Percentiles rank a stretch among this genome's conserved stretches.
These are phyloP conservation scores for Populus hybrid DNA, from an alignment of 441 rosid genomes.

Conservation along the genomic window DNA sequence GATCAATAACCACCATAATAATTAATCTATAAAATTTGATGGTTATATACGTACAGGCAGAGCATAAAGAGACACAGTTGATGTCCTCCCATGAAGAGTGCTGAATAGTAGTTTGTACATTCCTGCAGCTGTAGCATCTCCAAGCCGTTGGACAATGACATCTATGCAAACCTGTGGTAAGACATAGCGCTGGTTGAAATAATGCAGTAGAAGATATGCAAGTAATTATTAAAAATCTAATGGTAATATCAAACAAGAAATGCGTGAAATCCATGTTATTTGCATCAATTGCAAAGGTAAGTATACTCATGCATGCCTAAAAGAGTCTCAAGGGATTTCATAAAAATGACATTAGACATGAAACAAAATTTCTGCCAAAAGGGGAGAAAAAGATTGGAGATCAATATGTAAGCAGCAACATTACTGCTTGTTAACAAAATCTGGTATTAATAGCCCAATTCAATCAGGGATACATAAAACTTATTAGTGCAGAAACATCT, in stretches of 20 bases:
- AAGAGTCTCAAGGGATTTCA: not conserved
- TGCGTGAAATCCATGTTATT: not conserved
- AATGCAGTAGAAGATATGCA: not conserved
- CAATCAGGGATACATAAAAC: not conserved
- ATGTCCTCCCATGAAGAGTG: constrained; percentile 60
- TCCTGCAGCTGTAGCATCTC: constrained; percentile 97
- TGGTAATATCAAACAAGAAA: not conserved
- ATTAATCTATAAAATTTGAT: not conserved
- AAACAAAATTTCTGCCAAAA: not conserved
- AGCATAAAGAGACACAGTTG: constrained; percentile 70
- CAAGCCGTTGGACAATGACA: constrained; percentile 74
- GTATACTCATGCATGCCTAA: not conserved
- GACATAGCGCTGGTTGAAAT: not conserved
- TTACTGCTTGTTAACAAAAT: not conserved
- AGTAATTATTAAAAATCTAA: not conserved
- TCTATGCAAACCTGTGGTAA: constrained; percentile 78
- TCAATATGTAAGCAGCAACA: not conserved
- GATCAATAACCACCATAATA: not conserved
- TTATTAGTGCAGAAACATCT: not conserved
- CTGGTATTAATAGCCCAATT: not conserved
- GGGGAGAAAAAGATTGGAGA: not conserved
- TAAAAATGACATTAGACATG: not conserved
- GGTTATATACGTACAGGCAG: constrained; percentile 56
- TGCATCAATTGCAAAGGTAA: not conserved
- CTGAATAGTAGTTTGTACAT: constrained; percentile 69